Conservation (phyloP, 306 rosid species). For the Gastrolobium bilobum region DNA sequence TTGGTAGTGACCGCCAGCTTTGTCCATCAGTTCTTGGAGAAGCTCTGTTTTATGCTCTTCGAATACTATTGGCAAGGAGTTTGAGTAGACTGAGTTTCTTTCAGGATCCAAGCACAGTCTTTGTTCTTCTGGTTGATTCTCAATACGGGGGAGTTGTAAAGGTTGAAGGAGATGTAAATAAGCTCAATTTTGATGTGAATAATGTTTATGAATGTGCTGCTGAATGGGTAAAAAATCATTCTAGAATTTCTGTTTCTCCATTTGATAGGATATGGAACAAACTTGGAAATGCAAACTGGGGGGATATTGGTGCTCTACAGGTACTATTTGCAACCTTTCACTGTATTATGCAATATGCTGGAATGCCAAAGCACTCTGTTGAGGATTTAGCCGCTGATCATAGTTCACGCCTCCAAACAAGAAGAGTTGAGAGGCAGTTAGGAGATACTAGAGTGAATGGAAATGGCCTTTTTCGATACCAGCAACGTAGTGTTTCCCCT, state of each 20-base stretch:
- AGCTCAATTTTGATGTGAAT: constrained; percentile 79
- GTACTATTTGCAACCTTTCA: constrained; percentile 93
- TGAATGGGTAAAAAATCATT: constrained; percentile 89
- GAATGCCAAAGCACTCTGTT: constrained; percentile 85
- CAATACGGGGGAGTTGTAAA: constrained; percentile 93
- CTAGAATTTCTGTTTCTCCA: constrained; percentile 85
- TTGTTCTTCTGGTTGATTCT: constrained; percentile 87
- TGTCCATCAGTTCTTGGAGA: constrained; percentile 77
- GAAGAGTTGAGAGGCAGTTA: constrained; percentile 89
- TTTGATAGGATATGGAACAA: constrained; percentile 95
- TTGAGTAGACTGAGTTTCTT: constrained; percentile 75
- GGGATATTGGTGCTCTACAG: constrained; percentile 89
- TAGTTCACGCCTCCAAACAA: constrained; percentile 92
- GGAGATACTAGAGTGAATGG: constrained; percentile 76
- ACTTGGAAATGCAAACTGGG: constrained; percentile 98
- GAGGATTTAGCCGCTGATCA: constrained; percentile 99
- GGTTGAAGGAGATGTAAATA: constrained; percentile 94
- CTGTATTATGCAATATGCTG: constrained; percentile 81
- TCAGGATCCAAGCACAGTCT: constrained; percentile 70
- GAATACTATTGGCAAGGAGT: constrained; percentile 86
- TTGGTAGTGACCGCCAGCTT: constrained; percentile 68
- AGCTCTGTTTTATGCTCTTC: constrained; percentile 87
- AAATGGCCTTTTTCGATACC: constrained; percentile 74
- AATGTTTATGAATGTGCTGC: constrained; percentile 93
- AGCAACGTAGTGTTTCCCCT: constrained; percentile 79